Base-by-base conservation (phyloP, 352 stramenopile genomes). In the Globisporangium nunn region DNA sequence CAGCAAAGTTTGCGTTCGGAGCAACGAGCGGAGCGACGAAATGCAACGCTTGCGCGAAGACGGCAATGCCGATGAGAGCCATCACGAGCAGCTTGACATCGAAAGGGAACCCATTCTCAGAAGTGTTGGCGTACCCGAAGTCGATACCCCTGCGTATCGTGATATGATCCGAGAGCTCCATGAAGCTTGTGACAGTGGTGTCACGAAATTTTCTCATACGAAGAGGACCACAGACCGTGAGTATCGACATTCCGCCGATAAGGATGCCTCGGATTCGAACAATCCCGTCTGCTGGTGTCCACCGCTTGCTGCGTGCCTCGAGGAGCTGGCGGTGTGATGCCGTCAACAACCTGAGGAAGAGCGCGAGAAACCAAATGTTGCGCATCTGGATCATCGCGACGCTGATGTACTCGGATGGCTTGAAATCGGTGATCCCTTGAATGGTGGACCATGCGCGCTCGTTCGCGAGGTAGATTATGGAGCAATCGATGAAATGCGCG, bases 321-420 rank as follows among this genome's bases (percentile, higher is more conserved):
- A 52, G 41, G 39, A 56, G 37, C 39, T 53, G 40, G 2, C 54
- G 61, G 17, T 68, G 35, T 0, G n/a, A 15, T n/a, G 59, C 8
- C 4, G 66, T 37, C 28, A 57, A 0, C 6, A 52, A 2, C 30
- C 71, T 69, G 17, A 58, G 50, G 6, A 61, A 33, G 14, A 78
- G 47, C 43, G 70, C 63, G 18, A 78, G 15, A 10, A 78, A 46
- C 67, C 70, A 78, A 3, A 75, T 52, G 35, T 75, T 75, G 37
- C 70, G 66, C 70, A 78, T 75, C 50, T 75, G 67, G 39, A 75
- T 62, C 15, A 57, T 60, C 0, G 61, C 64, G 3, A 66, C 47
- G 17, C 23, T n/a, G 18, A 68, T 18, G 64, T 70, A 72, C 12
- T 29, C 35, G 35, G 64, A 15, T 2, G 61, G 50, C 15, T 70